A percentile compares a stretch with the other conserved stretches of the same genome.
phyloP scores from a whole-genome alignment of 345 rosid genomes.

The Clausena lansium region DNA sequence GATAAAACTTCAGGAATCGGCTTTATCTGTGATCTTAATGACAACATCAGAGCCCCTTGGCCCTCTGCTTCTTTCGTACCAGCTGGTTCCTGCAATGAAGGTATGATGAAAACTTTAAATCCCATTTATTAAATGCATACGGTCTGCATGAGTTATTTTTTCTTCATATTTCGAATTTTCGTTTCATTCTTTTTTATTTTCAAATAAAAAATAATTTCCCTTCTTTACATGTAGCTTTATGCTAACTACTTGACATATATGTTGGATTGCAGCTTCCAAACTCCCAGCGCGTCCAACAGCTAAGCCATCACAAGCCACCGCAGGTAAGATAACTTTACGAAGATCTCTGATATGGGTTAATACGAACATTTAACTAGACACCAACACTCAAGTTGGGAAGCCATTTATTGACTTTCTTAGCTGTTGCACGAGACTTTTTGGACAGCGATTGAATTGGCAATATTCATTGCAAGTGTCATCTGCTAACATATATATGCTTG shows the following conservation, averaged over 20 bases:
- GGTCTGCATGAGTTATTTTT: neutral
- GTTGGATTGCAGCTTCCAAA: slow-evolving; percentile 41
- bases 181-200: neutral
- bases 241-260: neutral
- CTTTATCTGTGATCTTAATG: slow-evolving; percentile 65
- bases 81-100: slow-evolving; percentile 49
- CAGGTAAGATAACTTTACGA: slow-evolving; percentile 24
- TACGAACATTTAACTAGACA: neutral
- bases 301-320: slow-evolving; percentile 33
- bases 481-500: neutral
- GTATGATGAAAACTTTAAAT: slow-evolving; percentile 22
- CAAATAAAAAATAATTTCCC: neutral
- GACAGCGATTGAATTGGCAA: neutral
- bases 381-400: neutral
- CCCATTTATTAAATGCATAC: neutral
- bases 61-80: slow-evolving; percentile 36
- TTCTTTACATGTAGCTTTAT: neutral
- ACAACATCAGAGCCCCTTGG: slow-evolving; percentile 60
- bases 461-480: neutral
- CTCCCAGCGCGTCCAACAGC: slow-evolving; percentile 56
- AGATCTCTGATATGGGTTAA: neutral
- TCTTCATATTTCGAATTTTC: neutral
- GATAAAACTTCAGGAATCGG: slow-evolving; percentile 48
- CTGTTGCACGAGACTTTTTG: too few relatives aligned
- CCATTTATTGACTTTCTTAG: neutral